Evolutionary conservation across 352 stramenopile species (phyloP), one percentile per base, ranked within the genome.

Genomic region (Pythium graminicola): DNA sequence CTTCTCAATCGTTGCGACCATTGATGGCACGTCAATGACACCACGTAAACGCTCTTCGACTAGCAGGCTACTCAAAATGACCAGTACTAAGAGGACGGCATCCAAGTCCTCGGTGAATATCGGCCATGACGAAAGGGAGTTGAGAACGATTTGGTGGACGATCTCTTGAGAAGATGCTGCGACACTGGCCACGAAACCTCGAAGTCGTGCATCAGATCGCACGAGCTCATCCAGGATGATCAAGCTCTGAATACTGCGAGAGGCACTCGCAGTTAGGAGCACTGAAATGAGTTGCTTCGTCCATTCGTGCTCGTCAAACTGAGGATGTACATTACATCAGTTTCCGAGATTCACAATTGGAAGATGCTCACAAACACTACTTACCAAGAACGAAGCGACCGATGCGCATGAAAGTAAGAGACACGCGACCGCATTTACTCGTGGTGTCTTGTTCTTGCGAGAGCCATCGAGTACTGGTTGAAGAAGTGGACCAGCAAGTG

Each of bases 71-170:
- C 42, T 52, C 31, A 63, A 41, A 20, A 57, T 53, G 3, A 35
- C 13, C 1, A 63, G 40, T 9, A 63, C 40, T 7, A 63, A 39
- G n/a, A 57, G 29, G 8, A 63, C 55, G 20, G 55, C 55, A 32
- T 63, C 55, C 47, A 57, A 49, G 22, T 63, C 55, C 41, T 63
- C 55, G 1, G 47, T 46, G 33, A 57, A 63, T 24, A 63, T 56
- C 11, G 55, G 55, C 55, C 55, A 63, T 29, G 47, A 47, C 13
- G 39, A 53, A 10, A 63, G 28, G 29, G 48, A 51, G 26, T 31
- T 57, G 11, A 57, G 55, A 14, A 57, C 26, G 16, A 63, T 35
- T 6, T 63, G 55, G 17, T 27, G 28, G 6, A 63, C 20, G 4
- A 57, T 23, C 31, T 57, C 55, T 33, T 47, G 29, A 2, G 39